Base-by-base conservation (phyloP, 2,329 filamentous ascomycete genomes). In the Keithomyces neogunnii region DNA sequence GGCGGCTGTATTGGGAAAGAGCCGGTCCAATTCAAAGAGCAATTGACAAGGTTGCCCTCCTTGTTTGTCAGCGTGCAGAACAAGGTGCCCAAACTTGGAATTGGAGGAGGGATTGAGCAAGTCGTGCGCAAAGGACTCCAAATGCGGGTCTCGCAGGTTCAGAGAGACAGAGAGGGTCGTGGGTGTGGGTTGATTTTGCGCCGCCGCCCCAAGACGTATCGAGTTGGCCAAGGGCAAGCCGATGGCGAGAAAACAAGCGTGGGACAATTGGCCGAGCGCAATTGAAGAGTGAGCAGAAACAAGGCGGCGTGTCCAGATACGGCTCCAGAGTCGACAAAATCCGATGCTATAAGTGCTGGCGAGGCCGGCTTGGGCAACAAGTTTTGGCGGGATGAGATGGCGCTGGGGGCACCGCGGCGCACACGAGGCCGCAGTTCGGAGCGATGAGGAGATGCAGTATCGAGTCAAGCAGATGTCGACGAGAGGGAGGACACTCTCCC, bases 1-100 rank as follows among this genome's bases (percentile, higher is more conserved):
- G 19, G 36, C 5, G 13, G 19, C 8, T n/a, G 11, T 9, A 9
- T 13, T 10, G 5, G 38, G 19, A 5, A 28, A 40, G 2, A 3
- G 38, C 38, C 38, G 38, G 38, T 6, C n/a, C 38, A 39, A 39
- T n/a, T 39, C 13, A 19, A 36, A 53, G 49, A 45, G 50, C 40
- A 38, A 49, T 51, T 45, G 46, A 30, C 8, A 9, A 8, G 30
- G 10, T 44, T 28, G 9, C 30, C 26, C 26, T 44, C 26, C 40
- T 19, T 5, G 26, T 31, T 44, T 9, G 28, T 26, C 40, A 10
- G 11, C 26, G 26, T 26, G 19, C 7, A n/a, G 6, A 42, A 44
- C 3, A 11, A 29, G n/a, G 11, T 8, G 26, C 13, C n/a, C 26
- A 13, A 19, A 40, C n/a, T 11, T 40, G 38, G 38, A 40, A 26